These are phyloP conservation scores for Boletus pseudo-olivaceus DNA, from an alignment of 768 basidiomycete genomes.

Conservation along the genomic window DNA sequence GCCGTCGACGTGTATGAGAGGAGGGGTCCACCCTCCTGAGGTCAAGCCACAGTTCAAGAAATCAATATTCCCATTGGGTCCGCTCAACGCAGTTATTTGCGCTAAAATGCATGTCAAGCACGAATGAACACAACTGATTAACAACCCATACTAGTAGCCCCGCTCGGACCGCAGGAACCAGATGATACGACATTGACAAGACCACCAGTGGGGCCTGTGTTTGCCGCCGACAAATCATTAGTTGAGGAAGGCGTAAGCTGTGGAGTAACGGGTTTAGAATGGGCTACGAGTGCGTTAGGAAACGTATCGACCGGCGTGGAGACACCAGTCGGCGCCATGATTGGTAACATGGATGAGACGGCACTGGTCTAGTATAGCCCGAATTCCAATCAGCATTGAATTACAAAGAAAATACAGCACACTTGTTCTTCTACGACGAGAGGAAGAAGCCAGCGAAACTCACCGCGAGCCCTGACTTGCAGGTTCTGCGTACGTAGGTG, in stretches of 20 bases:
- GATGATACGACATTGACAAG: constrained; percentile 36
- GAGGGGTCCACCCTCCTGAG: constrained; percentile 67
- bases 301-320: neutral
- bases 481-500: neutral
- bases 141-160: constrained; percentile 45
- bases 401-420: neutral
- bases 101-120: constrained; percentile 32
- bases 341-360: neutral
- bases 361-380: neutral
- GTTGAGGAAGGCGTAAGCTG: neutral
- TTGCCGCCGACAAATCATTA: neutral
- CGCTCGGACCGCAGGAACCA: constrained; percentile 42
- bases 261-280: neutral
- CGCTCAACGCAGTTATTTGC: constrained; percentile 45
- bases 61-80: constrained; percentile 69
- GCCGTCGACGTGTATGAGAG: constrained; percentile 50
- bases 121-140: neutral
- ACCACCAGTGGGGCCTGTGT: constrained; percentile 8
- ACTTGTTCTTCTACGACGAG: neutral
- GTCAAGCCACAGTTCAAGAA: constrained; percentile 80
- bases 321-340: neutral
- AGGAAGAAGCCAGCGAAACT: neutral
- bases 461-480: neutral
- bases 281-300: neutral
- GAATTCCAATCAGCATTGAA: neutral